Conservation (phyloP, 352 stramenopile species). For the Globisporangium carolinianum region DNA sequence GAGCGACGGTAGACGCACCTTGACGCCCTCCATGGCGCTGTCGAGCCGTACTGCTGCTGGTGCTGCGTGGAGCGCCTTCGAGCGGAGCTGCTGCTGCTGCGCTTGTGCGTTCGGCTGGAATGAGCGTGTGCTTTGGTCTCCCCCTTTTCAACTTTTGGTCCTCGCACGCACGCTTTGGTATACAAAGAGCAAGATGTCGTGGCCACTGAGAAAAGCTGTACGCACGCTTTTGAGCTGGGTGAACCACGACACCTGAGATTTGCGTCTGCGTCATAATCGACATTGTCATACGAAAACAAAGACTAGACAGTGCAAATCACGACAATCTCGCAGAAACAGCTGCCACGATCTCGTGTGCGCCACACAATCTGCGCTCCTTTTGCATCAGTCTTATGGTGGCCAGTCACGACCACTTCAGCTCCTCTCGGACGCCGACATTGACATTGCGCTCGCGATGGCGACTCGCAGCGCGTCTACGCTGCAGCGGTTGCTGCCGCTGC, state of each 20-base stretch:
- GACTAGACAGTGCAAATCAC: no score
- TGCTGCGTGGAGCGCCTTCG: neutral
- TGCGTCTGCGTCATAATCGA: neutral
- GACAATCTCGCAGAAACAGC: no score
- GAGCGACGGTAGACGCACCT: slow-evolving; percentile 20
- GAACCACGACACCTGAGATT: neutral
- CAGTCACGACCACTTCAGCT: no score
- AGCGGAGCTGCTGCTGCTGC: no score
- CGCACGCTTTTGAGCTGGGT: slow-evolving; percentile 1
- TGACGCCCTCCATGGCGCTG: slow-evolving; percentile 47
- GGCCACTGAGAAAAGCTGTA: neutral
- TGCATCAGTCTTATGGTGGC: no score
- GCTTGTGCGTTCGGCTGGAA: neutral
- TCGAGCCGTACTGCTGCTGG: neutral
- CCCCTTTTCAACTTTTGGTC: neutral
- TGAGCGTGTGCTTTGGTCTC: neutral
- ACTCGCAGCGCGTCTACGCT: neutral
- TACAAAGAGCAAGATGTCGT: neutral
- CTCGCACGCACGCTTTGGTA: neutral
- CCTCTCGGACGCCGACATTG: neutral
- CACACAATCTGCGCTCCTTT: no score
- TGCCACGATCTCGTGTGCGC: no score
- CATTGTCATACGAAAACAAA: neutral
- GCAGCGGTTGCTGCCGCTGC: neutral
- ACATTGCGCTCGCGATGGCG: neutral